Evolutionary conservation across 306 rosid genomes (phyloP).

Genomic region (Carpinus fangiana): DNA sequence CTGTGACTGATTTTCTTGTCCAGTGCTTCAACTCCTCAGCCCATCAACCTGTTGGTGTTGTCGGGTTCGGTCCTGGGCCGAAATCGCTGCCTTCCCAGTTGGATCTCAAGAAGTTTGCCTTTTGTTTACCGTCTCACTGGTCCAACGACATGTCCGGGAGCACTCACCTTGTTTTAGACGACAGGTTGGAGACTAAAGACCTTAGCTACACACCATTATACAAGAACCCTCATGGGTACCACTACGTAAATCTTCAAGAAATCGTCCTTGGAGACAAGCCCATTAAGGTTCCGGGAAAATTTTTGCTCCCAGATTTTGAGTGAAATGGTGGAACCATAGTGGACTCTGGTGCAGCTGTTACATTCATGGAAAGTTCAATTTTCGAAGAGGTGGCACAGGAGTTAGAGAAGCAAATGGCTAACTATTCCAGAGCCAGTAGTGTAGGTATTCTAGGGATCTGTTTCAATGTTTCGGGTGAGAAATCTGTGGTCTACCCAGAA

Average conservation of each 20-base stretch:
- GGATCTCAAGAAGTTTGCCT: conserved; percentile 66
- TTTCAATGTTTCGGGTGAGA: no score
- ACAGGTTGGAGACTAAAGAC: not conserved
- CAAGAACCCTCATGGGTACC: conserved; percentile 35
- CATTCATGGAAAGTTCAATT: conserved; percentile 66
- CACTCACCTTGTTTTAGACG: no score
- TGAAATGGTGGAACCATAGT: conserved; percentile 82
- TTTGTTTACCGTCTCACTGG: conserved; percentile 59
- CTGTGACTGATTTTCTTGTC: not conserved
- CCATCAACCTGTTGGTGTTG: conserved; percentile 77
- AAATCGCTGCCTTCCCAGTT: conserved; percentile 73
- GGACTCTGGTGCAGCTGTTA: conserved; percentile 79
- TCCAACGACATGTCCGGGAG: conserved; percentile 48
- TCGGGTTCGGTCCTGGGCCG: conserved; percentile 78
- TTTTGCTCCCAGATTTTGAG: conserved; percentile 42
- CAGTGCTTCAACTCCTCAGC: conserved; percentile 41
- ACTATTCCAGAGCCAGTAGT: no score
- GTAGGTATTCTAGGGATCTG: no score
- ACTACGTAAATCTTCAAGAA: conserved; percentile 30
- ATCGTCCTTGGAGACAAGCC: conserved; percentile 47
- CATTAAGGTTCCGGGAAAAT: conserved; percentile 54
- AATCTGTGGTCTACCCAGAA: no score
- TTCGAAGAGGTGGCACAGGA: conserved; percentile 40
- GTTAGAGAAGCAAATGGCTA: no score
- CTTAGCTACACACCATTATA: conserved; percentile 66